Evolutionary conservation across 1,139 yeast species (phyloP), one percentile per base, ranked within the genome.

Genomic region (Debaryomycetaceae sp.): DNA sequence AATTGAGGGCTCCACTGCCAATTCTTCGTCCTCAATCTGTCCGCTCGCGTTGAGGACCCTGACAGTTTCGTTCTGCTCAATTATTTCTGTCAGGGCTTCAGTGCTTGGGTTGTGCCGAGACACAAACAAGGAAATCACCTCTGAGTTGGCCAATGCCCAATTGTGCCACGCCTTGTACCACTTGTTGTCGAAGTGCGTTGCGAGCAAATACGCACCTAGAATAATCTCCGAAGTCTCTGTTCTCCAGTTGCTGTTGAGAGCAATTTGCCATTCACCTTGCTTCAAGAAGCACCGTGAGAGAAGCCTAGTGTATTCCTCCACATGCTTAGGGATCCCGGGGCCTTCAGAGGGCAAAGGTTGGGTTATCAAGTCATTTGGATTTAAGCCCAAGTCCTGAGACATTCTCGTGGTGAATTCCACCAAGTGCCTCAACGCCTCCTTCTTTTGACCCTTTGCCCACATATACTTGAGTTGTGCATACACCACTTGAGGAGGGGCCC

Each of bases 141-240:
- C 96, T 53, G 88, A 93, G 54, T 93, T 93, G 1, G 98, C 96
- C 47, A 93, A 64, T 0, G 98, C 98, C 99, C 99, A 93, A 50
- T 88, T 89, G 51, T 93, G 99, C 98, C 98, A 93, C 15, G 98
- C 98, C 49, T 93, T 91, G 51, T 93, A 93, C 96, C 98, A 93
- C 26, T 75, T 74, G 29, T 75, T 71, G 51, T 91, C 97, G 54
- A 91, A 91, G 52, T 89, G 96, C 0, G 98, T 91, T 0, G 98
- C 97, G 42, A 91, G 67, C 36, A 89, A 64, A 53, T 86, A 93
- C 0, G 97, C 89, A 9, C 96, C 96, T 39, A 93, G 64, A 41
- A 93, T 86, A 5, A 76, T 73, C 28, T 82, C 85, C 3, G 84
- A 76, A 0, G 88, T 78, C 42, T 83, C 95, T 13, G 78, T 72